Evolutionary conservation across 441 rosid genomes (phyloP).

Genomic region (Pelargonium cotyledonis): DNA sequence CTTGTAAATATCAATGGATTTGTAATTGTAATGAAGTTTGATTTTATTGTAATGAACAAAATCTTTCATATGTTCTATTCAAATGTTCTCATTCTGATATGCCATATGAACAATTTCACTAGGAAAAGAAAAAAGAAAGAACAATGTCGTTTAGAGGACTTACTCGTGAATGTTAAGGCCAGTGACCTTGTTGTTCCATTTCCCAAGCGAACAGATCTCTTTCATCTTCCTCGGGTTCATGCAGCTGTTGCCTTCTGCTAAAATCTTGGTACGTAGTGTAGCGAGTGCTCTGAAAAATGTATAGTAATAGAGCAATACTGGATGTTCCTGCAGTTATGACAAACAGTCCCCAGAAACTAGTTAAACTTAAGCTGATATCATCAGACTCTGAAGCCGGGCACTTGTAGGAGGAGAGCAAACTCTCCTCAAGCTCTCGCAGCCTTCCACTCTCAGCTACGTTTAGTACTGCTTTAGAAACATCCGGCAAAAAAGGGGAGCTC

Average conservation of each 20-base stretch:
- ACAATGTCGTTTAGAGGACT: not conserved
- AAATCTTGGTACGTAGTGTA: not conserved
- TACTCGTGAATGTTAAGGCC: not conserved
- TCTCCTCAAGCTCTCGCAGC: slow-evolving; percentile 11
- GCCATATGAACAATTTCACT: too few species aligned
- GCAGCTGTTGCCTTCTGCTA: slow-evolving; percentile 3
- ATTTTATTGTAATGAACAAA: too few species aligned
- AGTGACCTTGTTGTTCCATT: not conserved
- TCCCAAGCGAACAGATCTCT: slow-evolving; percentile 3
- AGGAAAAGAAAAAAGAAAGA: too few species aligned
- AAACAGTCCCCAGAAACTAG: slow-evolving; percentile 22
- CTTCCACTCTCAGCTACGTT: slow-evolving; percentile 14
- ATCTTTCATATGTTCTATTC: too few species aligned
- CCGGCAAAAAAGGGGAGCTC: slow-evolving; percentile 17
- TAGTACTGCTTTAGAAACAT: slow-evolving; percentile 22
- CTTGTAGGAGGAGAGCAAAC: slow-evolving; percentile 12
- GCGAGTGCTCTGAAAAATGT: not conserved
- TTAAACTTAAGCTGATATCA: slow-evolving; percentile 15
- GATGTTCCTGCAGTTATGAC: slow-evolving; percentile 17
- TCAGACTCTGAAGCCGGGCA: slow-evolving; percentile 7
- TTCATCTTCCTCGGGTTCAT: slow-evolving; percentile 13
- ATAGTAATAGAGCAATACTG: slow-evolving; percentile 12
- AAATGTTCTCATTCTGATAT: too few species aligned
- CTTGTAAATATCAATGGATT: too few species aligned
- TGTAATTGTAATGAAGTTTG: too few species aligned